These are phyloP conservation scores for Begonia loranthoides DNA, from an alignment of 306 rosid genomes.

Conservation along the genomic window DNA sequence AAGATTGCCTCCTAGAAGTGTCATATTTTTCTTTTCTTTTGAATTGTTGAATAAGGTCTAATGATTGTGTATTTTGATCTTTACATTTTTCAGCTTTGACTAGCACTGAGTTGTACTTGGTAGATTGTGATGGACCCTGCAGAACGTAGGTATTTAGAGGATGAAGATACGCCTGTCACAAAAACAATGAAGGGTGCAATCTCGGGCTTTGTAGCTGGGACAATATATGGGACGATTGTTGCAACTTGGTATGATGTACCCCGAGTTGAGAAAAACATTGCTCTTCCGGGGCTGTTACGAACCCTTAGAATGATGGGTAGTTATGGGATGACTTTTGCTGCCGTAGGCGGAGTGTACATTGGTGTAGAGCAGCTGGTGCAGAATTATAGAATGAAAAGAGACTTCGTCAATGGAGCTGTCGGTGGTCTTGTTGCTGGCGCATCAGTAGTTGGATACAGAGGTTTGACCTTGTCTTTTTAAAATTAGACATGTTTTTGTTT, in stretches of 20 bases:
- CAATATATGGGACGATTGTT: constrained; percentile 80
- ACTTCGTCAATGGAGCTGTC: constrained; percentile 84
- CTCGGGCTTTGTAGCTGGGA: constrained; percentile 70
- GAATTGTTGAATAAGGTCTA: no score
- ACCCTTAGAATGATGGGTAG: constrained; percentile 94
- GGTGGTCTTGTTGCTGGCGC: constrained; percentile 97
- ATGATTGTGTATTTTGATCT: no score
- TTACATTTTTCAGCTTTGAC: no score
- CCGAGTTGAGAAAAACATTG: constrained; percentile 93
- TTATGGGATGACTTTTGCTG: constrained; percentile 85
- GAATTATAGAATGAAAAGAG: constrained; percentile 73
- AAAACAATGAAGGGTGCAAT: constrained; percentile 90
- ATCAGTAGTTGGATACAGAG: constrained; percentile 76
- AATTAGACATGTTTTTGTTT: not conserved
- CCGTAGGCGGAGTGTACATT: constrained; percentile 92
- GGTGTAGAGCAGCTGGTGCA: constrained; percentile 86
- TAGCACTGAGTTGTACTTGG: not conserved
- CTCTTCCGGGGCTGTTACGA: constrained; percentile 84
- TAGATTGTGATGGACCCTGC: constrained; percentile 46
- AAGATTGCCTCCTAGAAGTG: no score
- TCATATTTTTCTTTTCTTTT: no score
- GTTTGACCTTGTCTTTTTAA: constrained; percentile 20
- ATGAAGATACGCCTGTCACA: constrained; percentile 52
- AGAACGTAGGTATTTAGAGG: constrained; percentile 90
- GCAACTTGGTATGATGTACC: constrained; percentile 97